These are phyloP conservation scores for Striga hermonthica DNA, from an alignment of 305 asterid species.

Conservation along the genomic window DNA sequence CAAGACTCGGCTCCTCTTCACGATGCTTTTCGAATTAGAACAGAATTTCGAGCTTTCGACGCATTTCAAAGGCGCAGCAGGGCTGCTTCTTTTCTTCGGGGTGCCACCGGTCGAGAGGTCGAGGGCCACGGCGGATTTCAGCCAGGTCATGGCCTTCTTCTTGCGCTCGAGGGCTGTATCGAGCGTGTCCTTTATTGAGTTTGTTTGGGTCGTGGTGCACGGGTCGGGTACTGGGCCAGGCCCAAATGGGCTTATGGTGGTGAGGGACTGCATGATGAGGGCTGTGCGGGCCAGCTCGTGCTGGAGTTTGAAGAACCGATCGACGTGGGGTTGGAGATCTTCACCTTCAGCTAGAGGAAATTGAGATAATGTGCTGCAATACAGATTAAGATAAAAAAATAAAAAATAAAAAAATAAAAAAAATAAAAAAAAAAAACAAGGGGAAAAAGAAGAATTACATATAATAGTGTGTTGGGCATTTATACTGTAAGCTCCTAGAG, in stretches of 20 bases:
- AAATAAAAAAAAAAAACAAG: background rate
- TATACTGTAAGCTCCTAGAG: too few species aligned
- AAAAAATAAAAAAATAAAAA: background rate
- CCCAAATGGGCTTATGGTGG: conserved; percentile 40
- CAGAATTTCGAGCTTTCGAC: background rate
- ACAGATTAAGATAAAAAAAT: background rate
- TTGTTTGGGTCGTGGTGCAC: conserved; percentile 38
- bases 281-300: conserved; percentile 45
- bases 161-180: conserved; percentile 47
- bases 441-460: background rate
- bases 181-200: conserved; percentile 45
- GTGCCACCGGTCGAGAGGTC: conserved; percentile 48
- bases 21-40: too few species aligned
- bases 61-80: background rate
- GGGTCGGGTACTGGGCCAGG: background rate
- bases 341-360: conserved; percentile 46
- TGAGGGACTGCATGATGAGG: conserved; percentile 53
- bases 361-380: conserved; percentile 56
- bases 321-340: conserved; percentile 49
- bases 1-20: background rate
- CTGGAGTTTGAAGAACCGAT: conserved; percentile 53
- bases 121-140: conserved; percentile 58
- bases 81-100: background rate
- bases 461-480: too few species aligned
- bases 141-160: conserved; percentile 56